Evolutionary conservation across 116 monocot species (phyloP).

Genomic region (Iris pallida): DNA sequence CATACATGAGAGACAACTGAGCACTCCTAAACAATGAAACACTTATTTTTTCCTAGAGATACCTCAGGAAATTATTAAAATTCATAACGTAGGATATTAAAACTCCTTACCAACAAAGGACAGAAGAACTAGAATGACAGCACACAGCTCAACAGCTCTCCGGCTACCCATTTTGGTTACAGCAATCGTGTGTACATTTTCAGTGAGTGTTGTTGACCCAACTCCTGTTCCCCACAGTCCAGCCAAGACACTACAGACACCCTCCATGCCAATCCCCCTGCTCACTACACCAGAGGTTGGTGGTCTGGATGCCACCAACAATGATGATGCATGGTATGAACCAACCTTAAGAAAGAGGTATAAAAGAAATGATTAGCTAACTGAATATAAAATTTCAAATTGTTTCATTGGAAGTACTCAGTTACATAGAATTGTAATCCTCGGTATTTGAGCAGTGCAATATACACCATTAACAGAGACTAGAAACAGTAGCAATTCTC

Average conservation of each 20-base stretch:
- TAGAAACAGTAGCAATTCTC: too few relatives aligned
- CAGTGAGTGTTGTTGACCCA: conserved; percentile 90
- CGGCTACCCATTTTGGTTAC: conserved; percentile 98
- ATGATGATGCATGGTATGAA: conserved; percentile 90
- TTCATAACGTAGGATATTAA: conserved; percentile 1
- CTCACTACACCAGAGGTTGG: conserved; percentile 91
- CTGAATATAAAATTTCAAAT: too few relatives aligned
- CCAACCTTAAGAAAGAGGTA: conserved; percentile 56
- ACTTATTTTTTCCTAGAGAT: background rate
- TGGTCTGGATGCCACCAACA: conserved; percentile 83
- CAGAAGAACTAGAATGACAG: conserved; percentile 64
- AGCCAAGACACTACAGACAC: conserved; percentile 72
- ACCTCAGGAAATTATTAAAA: background rate
- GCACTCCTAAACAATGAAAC: background rate
- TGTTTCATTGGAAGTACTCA: too few relatives aligned
- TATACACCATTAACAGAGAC: too few relatives aligned
- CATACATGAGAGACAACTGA: conserved; percentile 3
- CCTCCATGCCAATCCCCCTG: conserved; percentile 95
- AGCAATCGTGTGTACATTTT: conserved; percentile 97
- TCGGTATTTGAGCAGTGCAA: too few relatives aligned
- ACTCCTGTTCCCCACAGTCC: conserved; percentile 89
- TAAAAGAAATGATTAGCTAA: background rate
- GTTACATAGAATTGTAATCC: too few relatives aligned
- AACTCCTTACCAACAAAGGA: conserved; percentile 72
- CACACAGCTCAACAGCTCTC: conserved; percentile 84